A percentile compares a stretch with the other conserved stretches of the same genome.
Conservation (phyloP, 2,329 filamentous ascomycete genomes). For the Sporothrix sp. region DNA sequence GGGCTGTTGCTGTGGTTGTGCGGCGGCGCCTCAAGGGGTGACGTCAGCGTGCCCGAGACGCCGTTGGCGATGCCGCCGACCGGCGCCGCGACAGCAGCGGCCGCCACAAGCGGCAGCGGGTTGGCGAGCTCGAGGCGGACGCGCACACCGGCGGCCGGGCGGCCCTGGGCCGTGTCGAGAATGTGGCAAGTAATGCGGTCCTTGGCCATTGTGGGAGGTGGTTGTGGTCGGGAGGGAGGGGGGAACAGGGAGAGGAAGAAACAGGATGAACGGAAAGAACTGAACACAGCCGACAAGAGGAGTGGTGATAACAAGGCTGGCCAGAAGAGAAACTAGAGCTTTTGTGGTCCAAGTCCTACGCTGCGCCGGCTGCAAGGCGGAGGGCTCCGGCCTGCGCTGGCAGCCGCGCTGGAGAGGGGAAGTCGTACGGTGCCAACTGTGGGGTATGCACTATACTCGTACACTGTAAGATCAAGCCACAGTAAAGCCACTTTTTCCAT, state of each 20-base stretch:
- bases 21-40: slow-evolving; percentile 11
- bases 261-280: background rate
- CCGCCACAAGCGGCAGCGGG: slow-evolving; percentile 19
- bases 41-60: slow-evolving; percentile 20
- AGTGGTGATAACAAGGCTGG: background rate
- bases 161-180: slow-evolving; percentile 69
- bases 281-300: background rate
- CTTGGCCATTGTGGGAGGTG: slow-evolving; percentile 26
- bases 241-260: background rate
- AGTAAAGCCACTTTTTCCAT: slow-evolving; percentile 4
- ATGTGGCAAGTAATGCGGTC: slow-evolving; percentile 78
- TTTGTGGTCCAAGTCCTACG: background rate
- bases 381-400: slow-evolving; percentile 6
- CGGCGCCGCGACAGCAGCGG: slow-evolving; percentile 16
- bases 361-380: background rate
- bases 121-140: slow-evolving; percentile 52
- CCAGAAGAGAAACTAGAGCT: background rate
- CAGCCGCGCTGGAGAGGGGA: background rate
- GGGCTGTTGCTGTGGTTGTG: slow-evolving; percentile 24
- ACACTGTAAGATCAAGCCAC: slow-evolving; percentile 2
- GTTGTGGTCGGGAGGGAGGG: background rate
- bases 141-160: slow-evolving; percentile 55
- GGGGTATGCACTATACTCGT: background rate
- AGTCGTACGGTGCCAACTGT: no score
- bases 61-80: slow-evolving; percentile 22